Conservation (phyloP, 768 basidiomycete genomes). For the Hemileccinum impolitum region DNA sequence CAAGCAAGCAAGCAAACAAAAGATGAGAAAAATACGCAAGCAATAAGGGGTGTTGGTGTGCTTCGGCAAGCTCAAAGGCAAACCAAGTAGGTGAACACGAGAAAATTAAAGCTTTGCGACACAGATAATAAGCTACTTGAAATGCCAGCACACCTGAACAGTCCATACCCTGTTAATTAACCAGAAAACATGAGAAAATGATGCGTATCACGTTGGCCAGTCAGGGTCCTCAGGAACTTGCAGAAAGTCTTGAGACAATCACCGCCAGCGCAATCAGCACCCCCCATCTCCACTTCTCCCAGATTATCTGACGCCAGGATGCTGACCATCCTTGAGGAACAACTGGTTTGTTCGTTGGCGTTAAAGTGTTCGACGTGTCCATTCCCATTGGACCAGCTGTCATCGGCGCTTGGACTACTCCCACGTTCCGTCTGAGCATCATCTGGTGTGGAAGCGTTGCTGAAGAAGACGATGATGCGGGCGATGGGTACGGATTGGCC, state of each 20-base stretch:
- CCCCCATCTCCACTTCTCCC: constrained; percentile 87
- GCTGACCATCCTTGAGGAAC: constrained; percentile 51
- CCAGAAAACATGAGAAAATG: constrained; percentile 11
- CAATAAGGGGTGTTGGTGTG: constrained; percentile 9
- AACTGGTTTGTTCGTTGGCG: constrained; percentile 27
- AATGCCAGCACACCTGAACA: constrained; percentile 18
- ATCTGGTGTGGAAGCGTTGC: constrained; percentile 22
- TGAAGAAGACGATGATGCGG: constrained; percentile 18
- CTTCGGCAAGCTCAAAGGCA: constrained; percentile 4
- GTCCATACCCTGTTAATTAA: constrained; percentile 11
- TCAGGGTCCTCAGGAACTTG: constrained; percentile 33
- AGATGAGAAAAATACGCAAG: constrained; percentile 7
- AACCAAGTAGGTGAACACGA: constrained; percentile 11
- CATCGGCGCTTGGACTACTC: constrained; percentile 21
- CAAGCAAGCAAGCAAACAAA: constrained; percentile 4
- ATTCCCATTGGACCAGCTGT: constrained; percentile 3
- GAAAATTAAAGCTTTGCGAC: constrained; percentile 10
- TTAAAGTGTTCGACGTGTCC: constrained; percentile 21
- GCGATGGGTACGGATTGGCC: constrained; percentile 14
- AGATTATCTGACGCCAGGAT: constrained; percentile 62
- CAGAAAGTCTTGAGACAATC: constrained; percentile 71
- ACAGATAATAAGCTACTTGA: constrained; percentile 17
- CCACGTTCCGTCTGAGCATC: constrained; percentile 16
- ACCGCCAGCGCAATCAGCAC: constrained; percentile 74
- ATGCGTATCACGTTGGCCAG: background rate